These are phyloP conservation scores for Rubus parviflorus DNA, from an alignment of 306 rosid genomes.

Conservation along the genomic window DNA sequence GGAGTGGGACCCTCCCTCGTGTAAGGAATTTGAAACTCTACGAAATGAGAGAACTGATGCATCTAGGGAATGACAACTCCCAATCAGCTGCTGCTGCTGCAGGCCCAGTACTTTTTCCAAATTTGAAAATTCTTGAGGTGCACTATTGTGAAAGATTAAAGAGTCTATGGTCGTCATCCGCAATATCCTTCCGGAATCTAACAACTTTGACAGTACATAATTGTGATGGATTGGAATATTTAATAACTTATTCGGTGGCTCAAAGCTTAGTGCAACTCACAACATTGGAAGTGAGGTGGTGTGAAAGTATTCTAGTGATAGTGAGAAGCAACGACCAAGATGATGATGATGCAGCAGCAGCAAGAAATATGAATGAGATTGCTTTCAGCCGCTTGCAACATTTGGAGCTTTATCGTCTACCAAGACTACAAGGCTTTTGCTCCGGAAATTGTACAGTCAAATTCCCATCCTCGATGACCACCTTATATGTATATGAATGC, in stretches of 20 bases:
- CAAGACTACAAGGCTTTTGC: not conserved
- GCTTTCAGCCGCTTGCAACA: not conserved
- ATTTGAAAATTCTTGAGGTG: not conserved
- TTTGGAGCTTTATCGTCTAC: not conserved
- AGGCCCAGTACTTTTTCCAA: not conserved
- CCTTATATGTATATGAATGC: not conserved
- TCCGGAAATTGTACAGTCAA: not conserved
- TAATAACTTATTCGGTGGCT: not conserved
- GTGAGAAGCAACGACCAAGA: not conserved
- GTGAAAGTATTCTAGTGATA: not conserved
- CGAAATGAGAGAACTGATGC: accelerated
- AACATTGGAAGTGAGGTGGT: not conserved
- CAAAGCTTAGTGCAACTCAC: not conserved
- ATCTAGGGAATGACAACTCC: not conserved
- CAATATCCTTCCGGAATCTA: not conserved
- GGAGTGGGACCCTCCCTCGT: not conserved
- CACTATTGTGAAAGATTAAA: accelerated
- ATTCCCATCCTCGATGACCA: not conserved
- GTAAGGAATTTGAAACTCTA: not conserved
- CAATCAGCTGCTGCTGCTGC: not conserved
- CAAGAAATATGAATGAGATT: not conserved
- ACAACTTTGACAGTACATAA: not conserved
- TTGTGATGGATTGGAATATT: not conserved
- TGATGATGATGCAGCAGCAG: not conserved
- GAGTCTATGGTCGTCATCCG: not conserved